These are phyloP conservation scores for Aeminium ludgeri DNA, from an alignment of 495 filamentous ascomycete genomes.

Conservation along the genomic window DNA sequence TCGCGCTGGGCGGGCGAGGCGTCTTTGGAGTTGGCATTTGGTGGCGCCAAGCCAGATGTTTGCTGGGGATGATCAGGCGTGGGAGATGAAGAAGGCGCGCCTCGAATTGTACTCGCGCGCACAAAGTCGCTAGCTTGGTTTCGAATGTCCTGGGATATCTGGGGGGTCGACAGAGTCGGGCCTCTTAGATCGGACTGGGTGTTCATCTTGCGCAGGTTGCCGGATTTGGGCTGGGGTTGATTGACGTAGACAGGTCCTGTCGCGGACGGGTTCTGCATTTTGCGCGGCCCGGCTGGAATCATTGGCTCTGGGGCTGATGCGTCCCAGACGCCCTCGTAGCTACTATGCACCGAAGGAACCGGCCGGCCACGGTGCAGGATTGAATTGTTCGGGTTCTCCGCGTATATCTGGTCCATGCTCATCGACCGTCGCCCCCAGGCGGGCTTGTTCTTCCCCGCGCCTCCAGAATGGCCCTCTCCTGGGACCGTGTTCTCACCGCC, in stretches of 20 bases:
- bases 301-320: slow-evolving; percentile 83
- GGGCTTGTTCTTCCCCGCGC: slow-evolving; percentile 36
- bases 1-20: slow-evolving; percentile 45
- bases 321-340: slow-evolving; percentile 43
- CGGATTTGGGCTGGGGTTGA: slow-evolving; percentile 1
- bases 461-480: slow-evolving; percentile 44
- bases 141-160: slow-evolving; percentile 17
- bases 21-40: slow-evolving; percentile 16
- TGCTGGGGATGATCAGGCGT: not conserved
- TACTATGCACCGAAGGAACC: slow-evolving; percentile 10
- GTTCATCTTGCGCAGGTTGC: slow-evolving; percentile 9
- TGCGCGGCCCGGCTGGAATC: slow-evolving; percentile 60
- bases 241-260: slow-evolving; percentile 17
- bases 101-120: slow-evolving; percentile 17
- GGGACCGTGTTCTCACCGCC: slow-evolving; percentile 53
- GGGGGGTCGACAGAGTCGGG: not conserved
- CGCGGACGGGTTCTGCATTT: slow-evolving; percentile 36
- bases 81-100: slow-evolving; percentile 5
- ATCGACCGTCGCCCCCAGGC: slow-evolving; percentile 49
- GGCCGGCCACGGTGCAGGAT: slow-evolving; percentile 22
- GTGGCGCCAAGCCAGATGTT: not conserved
- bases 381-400: slow-evolving; percentile 3
- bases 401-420: slow-evolving; percentile 57
- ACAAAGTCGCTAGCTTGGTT: slow-evolving; percentile 24
- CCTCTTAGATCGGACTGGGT: slow-evolving; percentile 12